A percentile compares a stretch with the other conserved stretches of the same genome.
These are phyloP conservation scores for Collybia mongolica DNA, from an alignment of 768 basidiomycete genomes.

Conservation along the genomic window DNA sequence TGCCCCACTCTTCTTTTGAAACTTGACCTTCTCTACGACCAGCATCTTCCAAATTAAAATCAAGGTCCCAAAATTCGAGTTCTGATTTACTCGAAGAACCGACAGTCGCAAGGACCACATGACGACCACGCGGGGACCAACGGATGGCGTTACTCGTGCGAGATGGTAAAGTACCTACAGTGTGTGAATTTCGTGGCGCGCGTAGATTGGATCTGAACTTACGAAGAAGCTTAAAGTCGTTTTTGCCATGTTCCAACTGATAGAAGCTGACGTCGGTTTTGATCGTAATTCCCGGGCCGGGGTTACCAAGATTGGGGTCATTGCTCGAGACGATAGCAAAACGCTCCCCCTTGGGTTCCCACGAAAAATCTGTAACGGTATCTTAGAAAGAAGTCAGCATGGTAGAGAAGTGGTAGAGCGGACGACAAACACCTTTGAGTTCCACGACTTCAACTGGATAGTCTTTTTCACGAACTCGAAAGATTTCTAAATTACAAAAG, in stretches of 20 bases:
- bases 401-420: neutral
- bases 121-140: constrained; percentile 96
- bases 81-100: constrained; percentile 95
- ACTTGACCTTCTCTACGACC: constrained; percentile 49
- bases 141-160: constrained; percentile 92
- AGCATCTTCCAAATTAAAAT: constrained; percentile 72
- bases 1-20: constrained; percentile 76
- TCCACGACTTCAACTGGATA: constrained; percentile 97
- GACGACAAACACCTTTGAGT: constrained; percentile 70
- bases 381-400: constrained; percentile 44
- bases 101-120: constrained; percentile 94
- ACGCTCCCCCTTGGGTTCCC: constrained; percentile 97
- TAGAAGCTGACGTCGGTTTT: constrained; percentile 98
- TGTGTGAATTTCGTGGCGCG: constrained; percentile 7
- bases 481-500: constrained; percentile 97
- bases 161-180: constrained; percentile 67
- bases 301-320: constrained; percentile 91
- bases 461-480: constrained; percentile 96
- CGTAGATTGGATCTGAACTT: constrained; percentile 22
- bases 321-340: constrained; percentile 94
- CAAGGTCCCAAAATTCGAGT: constrained; percentile 98
- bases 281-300: constrained; percentile 88
- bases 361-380: constrained; percentile 93
- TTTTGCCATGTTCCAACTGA: constrained; percentile 88
- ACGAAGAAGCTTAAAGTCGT: constrained; percentile 92